These are phyloP conservation scores for Ustilago tritici DNA, from an alignment of 1,284 basidiomycete genomes.

Conservation along the genomic window DNA sequence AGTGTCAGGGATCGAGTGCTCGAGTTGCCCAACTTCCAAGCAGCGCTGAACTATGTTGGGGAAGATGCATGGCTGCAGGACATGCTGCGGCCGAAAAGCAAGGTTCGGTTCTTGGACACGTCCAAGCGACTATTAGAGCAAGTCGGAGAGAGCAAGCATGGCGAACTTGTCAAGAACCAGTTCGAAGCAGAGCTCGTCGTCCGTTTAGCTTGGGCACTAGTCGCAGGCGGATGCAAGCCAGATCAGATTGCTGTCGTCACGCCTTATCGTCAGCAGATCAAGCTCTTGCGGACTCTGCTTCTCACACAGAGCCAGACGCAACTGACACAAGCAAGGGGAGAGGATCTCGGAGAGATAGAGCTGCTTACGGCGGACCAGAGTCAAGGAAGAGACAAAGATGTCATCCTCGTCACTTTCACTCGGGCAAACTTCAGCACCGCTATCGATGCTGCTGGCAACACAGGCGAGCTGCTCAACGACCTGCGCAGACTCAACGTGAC, in stretches of 20 bases:
- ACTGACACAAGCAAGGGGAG: background rate
- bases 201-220: conserved; percentile 78
- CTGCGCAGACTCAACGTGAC: conserved; percentile 61
- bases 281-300: conserved; percentile 76
- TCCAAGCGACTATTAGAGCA: conserved; percentile 78
- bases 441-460: conserved; percentile 3
- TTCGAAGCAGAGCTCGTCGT: conserved; percentile 77
- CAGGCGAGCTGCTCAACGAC: conserved; percentile 62
- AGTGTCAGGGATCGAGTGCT: conserved; percentile 77
- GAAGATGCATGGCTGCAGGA: conserved; percentile 74
- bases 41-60: background rate
- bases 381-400: conserved; percentile 83
- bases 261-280: conserved; percentile 93
- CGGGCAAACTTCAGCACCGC: conserved; percentile 40
- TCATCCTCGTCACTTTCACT: conserved; percentile 64
- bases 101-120: conserved; percentile 92
- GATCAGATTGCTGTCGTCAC: conserved; percentile 88
- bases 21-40: conserved; percentile 72
- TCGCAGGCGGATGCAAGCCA: conserved; percentile 77
- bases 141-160: conserved; percentile 74
- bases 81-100: conserved; percentile 79
- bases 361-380: conserved; percentile 92
- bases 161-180: conserved; percentile 75
- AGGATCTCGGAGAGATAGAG: conserved; percentile 74
- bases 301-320: background rate